Percentiles rank a stretch among this genome's conserved stretches.
Conservation (phyloP, 352 stramenopile species). For the Globisporangium recalcitrans region DNA sequence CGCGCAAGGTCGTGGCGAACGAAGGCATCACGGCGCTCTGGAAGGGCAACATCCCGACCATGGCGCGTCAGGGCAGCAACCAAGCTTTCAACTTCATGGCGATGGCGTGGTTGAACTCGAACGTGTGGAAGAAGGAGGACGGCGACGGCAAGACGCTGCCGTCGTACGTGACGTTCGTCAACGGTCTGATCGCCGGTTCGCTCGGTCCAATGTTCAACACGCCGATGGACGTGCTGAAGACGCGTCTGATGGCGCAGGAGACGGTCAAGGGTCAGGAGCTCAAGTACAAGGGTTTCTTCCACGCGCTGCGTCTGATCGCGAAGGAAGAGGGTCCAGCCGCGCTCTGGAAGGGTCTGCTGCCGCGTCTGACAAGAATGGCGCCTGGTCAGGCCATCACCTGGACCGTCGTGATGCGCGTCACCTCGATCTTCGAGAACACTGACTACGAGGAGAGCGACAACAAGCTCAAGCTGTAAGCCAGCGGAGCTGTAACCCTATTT, state of each 20-base stretch:
- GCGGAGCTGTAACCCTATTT: neutral
- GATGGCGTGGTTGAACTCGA: conserved; percentile 89
- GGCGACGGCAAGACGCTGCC: conserved; percentile 88
- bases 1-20: conserved; percentile 88
- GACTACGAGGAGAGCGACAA: conserved; percentile 39
- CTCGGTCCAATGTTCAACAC: conserved; percentile 87
- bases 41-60: conserved; percentile 95
- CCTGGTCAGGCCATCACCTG: conserved; percentile 97
- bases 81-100: conserved; percentile 98
- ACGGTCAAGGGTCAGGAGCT: conserved; percentile 83
- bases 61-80: conserved; percentile 96
- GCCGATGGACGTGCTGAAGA: conserved; percentile 95
- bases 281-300: conserved; percentile 95
- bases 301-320: conserved; percentile 91
- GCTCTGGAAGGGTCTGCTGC: conserved; percentile 96
- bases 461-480: conserved; percentile 66
- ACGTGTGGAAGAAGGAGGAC: conserved; percentile 89
- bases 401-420: conserved; percentile 87
- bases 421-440: conserved; percentile 84
- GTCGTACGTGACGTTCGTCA: conserved; percentile 92
- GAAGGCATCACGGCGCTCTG: conserved; percentile 93
- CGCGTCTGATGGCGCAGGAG: conserved; percentile 89
- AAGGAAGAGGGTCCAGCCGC: conserved; percentile 92
- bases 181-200: conserved; percentile 87
- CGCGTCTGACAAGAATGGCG: conserved; percentile 93